Percentiles rank a stretch among this genome's conserved stretches.
These are phyloP conservation scores for Agastache rugosa DNA, from an alignment of 257 asterid genomes.

Conservation along the genomic window DNA sequence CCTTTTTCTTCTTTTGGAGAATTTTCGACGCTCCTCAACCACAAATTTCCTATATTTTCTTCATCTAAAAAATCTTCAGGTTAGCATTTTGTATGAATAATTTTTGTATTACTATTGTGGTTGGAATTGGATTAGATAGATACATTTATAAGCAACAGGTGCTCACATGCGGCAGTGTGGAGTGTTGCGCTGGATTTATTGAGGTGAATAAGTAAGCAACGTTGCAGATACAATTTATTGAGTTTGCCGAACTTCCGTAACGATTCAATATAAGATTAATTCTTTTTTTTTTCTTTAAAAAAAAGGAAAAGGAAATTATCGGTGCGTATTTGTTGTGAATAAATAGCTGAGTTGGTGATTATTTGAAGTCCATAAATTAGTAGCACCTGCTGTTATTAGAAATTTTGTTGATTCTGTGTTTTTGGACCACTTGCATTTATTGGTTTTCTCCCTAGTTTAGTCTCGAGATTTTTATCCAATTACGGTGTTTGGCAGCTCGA, in stretches of 20 bases:
- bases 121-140: slow-evolving; percentile 28
- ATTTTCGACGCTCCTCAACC: slow-evolving; percentile 32
- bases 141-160: not conserved
- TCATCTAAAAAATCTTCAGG: slow-evolving; percentile 9
- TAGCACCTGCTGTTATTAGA: slow-evolving; percentile 28
- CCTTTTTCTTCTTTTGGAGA: not conserved
- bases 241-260: slow-evolving; percentile 29
- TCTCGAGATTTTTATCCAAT: slow-evolving; percentile 6
- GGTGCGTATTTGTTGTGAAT: slow-evolving; percentile 18
- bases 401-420: slow-evolving; percentile 30
- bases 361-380: slow-evolving; percentile 25
- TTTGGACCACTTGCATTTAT: slow-evolving; percentile 36
- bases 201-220: slow-evolving; percentile 20
- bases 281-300: not conserved
- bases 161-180: slow-evolving; percentile 37
- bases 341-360: slow-evolving; percentile 29
- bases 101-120: slow-evolving; percentile 3
- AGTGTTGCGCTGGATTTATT: slow-evolving; percentile 36
- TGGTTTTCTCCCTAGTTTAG: slow-evolving; percentile 3
- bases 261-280: slow-evolving; percentile 37
- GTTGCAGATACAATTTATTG: slow-evolving; percentile 31
- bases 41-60: slow-evolving; percentile 33
- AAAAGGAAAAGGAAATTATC: not conserved
- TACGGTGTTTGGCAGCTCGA: slow-evolving; percentile 30
- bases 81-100: slow-evolving; percentile 1